Evolutionary conservation across 1,284 basidiomycete genomes (phyloP), one percentile per base, ranked within the genome.

Genomic region (Trametes pubescens): DNA sequence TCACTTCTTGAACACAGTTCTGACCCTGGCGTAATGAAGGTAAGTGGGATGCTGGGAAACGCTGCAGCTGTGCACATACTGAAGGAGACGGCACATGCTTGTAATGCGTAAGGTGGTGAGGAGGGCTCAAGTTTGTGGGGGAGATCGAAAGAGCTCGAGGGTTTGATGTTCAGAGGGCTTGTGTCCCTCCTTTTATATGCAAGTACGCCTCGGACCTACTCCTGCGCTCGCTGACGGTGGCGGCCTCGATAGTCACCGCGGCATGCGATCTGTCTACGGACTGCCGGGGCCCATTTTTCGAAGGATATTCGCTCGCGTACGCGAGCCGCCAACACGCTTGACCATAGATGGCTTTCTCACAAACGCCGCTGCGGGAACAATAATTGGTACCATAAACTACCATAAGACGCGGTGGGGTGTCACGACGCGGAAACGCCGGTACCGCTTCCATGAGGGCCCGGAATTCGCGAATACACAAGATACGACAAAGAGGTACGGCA

Each of bases 41-140:
- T 59, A 18, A 65, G 51, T 61, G 22, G 48, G 6, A 9, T 22
- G 18, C 21, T 34, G 16, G 46, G 6, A 21, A 14, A 0, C 21
- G 6, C 4, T 21, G 47, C 14, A 29, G 38, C 47, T 32, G 37
- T 40, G 11, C 9, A 66, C 74, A 59, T 51, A 76, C 75, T 69
- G 72, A 64, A 74, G 72, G 21, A 47, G 65, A 48, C 58, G 61
- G 62, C 73, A 74, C 73, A 74, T 74, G 24, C 13, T 58, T 61
- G 16, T 21, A 29, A 16, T 56, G 53, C 49, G 47, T 35, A 34
- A 35, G 16, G 22, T 34, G 24, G 14, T 22, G 38, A 37, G 48
- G 18, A 18, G 9, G 47, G 2, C 26, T 18, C 37, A 9, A 16
- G 16, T 18, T 34, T 34, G 24, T 38, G 53, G 21, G 34, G 21